Evolutionary conservation across 192 early-diverging fungal genomes (phyloP), one percentile per base, ranked within the genome.

Genomic region (Gamsiella multidivaricata): DNA sequence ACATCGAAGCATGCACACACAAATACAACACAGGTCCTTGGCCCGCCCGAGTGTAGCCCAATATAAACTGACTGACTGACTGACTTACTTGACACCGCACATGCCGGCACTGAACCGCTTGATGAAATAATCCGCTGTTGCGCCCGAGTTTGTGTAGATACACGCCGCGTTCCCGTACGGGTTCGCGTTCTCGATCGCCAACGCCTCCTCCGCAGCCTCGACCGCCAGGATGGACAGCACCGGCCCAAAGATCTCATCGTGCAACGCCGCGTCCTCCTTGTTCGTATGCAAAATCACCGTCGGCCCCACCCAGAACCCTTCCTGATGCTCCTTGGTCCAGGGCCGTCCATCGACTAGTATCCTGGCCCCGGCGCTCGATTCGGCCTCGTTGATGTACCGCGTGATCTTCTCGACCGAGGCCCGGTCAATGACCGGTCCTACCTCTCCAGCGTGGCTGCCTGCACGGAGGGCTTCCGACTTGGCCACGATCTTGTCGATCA

Each of bases 161-260:
- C 90, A 91, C 10, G 92, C 92, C 5, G 88, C 90, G 37, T 92
- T 91, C 41, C 90, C 90, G 49, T 91, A 88, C 14, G 59, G 74
- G 47, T 90, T 92, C 18, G 85, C 86, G 49, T 93, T 93, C 79
- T 94, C 94, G 20, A 95, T 86, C 9, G 56, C 85, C 49, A 95
- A 63, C 0, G 94, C 94, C 60, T 90, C 88, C 28, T 90, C 89
- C 22, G 81, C 74, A 61, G 45, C 71, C 8, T 70, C 58, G 49
- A 85, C 85, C 15, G 84, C 80, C 64, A 88, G 80, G 45, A 95
- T 83, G 31, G 88, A 89, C 53, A 95, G 70, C 8, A 92, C 91
- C 0, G 94, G 94, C 9, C 94, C 94, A 85, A 95, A 95, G 56
- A 95, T 93, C 84, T 95, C 94, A 51, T 88, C 85, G 51, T 89